A percentile compares a stretch with the other conserved stretches of the same genome.
Conservation (phyloP, 2,329 filamentous ascomycete species). For the Ascochyta koolunga region DNA sequence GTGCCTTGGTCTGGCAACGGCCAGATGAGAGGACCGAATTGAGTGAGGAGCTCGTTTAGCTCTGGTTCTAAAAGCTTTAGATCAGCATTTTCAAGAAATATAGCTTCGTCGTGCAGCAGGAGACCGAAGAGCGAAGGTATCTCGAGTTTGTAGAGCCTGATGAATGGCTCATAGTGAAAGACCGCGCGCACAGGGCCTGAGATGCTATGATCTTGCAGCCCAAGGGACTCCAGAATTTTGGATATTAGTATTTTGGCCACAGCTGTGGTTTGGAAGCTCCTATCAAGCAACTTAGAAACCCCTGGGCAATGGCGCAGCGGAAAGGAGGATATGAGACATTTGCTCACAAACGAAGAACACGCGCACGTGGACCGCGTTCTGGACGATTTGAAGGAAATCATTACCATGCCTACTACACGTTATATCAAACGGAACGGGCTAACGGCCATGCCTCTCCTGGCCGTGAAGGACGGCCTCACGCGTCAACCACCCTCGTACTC, state of each 20-base stretch:
- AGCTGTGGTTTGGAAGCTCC: too few species aligned
- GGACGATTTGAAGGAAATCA: not conserved
- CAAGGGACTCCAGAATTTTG: not conserved
- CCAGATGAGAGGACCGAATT: constrained; percentile 24
- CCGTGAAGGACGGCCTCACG: not conserved
- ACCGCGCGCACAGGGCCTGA: not conserved
- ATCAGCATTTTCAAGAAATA: constrained; percentile 11
- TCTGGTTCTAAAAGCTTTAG: constrained; percentile 19
- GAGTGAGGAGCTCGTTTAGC: constrained; percentile 13
- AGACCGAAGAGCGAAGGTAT: constrained; percentile 14
- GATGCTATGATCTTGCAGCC: not conserved
- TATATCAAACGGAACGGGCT: not conserved
- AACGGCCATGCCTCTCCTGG: not conserved
- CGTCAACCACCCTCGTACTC: not conserved
- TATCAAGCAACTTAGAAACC: not conserved
- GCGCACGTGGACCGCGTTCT: not conserved
- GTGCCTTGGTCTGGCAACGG: constrained; percentile 8
- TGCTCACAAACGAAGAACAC: not conserved
- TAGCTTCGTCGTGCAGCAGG: constrained; percentile 12
- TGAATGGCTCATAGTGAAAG: constrained; percentile 10
- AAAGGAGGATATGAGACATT: not conserved
- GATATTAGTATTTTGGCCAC: not conserved
- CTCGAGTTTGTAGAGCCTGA: constrained; percentile 15
- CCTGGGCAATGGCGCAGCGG: not conserved
- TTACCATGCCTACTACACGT: not conserved